These are phyloP conservation scores for Coniochaeta prunicola DNA, from an alignment of 2,329 filamentous ascomycete genomes.

Conservation along the genomic window DNA sequence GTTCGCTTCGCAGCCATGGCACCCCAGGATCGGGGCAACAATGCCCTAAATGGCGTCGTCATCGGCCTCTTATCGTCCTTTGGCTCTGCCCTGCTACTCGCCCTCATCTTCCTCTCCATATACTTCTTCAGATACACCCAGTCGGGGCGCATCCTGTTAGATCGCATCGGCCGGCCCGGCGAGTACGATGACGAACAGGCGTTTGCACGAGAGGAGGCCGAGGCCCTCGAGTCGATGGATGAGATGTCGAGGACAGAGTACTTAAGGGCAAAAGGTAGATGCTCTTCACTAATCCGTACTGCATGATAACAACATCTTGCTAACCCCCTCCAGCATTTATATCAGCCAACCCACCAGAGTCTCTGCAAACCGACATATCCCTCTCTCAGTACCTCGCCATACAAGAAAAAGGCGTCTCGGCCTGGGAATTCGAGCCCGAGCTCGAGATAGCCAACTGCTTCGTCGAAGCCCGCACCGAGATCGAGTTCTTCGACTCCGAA, in stretches of 20 bases:
- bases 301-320: not conserved
- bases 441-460: conserved; percentile 98
- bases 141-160: conserved; percentile 83
- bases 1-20: not conserved
- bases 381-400: conserved; percentile 96
- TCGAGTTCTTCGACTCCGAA: conserved; percentile 97
- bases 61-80: conserved; percentile 94
- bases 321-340: conserved; percentile 65
- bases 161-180: conserved; percentile 85
- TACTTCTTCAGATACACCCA: conserved; percentile 92
- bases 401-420: conserved; percentile 98
- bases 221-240: conserved; percentile 92
- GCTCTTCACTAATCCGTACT: conserved; percentile 11
- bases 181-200: conserved; percentile 98
- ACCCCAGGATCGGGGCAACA: conserved; percentile 9
- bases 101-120: conserved; percentile 70
- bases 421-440: conserved; percentile 99
- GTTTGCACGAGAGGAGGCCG: conserved; percentile 86
- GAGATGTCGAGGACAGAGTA: conserved; percentile 88
- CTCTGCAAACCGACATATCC: conserved; percentile 91
- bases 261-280: conserved; percentile 87
- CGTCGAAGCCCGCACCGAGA: conserved; percentile 91
- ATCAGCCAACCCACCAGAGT: conserved; percentile 90
- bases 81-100: conserved; percentile 80
- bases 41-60: conserved; percentile 64